Base-by-base conservation (phyloP, 2,329 filamentous ascomycete species). In the Delphinella strobiligena region DNA sequence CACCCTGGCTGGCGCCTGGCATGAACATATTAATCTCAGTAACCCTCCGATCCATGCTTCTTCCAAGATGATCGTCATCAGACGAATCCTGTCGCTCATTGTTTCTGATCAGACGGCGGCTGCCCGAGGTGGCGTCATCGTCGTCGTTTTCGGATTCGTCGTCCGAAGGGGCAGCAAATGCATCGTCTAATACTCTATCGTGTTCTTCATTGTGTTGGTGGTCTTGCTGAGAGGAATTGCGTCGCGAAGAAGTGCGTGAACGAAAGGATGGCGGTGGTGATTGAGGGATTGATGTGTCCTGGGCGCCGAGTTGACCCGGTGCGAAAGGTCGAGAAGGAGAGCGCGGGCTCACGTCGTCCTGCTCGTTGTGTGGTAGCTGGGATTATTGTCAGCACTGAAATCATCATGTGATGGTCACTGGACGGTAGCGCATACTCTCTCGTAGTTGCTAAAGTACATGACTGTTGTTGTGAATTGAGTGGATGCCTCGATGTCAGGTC, bases 151-250 rank as follows among this genome's bases (percentile, higher is more conserved):
- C 81, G 27, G 68, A 71, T 45, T 81, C 84, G 46, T 80, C 82
- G 54, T 82, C 77, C 8, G 59, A 62, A 16, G 60, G 58, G 9
- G 61, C 62, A 56, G 86, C 89, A 60, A 98, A 98, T 1, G 91
- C 87, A 57, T 96, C 89, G 51, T 84, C 85, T 11, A 98, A 73
- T n/a, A 84, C 80, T 45, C 82, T 72, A 52, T 94, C 79, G 45
- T 86, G 81, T 43, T 74, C 67, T 43, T 74, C 67, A 49, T 61
- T 64, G 40, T 60, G 55, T 41, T 66, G 60, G 30, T 68, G 66
- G 49, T 73, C 68, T 43, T 69, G 60, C 46, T 68, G 63, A 37
- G 66, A 61, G 41, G 69, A 66, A 60, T 68, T 69, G 64, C 63
- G 63, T 40, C 67, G 73, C 27, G 83, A 88, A 2, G 86, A 86